Evolutionary conservation across 1,284 basidiomycete genomes (phyloP).

Genomic region (Pyrrhoderma lamaoense): DNA sequence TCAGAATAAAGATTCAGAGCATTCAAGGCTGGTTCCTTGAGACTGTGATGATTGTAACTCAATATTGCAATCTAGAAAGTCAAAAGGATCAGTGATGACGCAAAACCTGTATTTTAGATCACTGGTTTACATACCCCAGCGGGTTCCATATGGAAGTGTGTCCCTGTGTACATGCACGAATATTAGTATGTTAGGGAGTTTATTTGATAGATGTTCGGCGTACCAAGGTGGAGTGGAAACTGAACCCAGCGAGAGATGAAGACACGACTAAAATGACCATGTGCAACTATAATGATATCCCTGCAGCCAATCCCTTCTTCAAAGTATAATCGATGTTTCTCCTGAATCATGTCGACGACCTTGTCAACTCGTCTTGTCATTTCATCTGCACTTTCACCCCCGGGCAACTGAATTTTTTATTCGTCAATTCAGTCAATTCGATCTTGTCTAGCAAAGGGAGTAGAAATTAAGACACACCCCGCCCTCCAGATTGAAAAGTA

Average conservation of each 20-base stretch:
- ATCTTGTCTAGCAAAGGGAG: neutral
- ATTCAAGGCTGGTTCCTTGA: conserved; percentile 71
- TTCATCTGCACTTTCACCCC: conserved; percentile 75
- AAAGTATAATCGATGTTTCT: conserved; percentile 66
- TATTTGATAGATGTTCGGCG: conserved; percentile 10
- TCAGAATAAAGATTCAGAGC: conserved; percentile 65
- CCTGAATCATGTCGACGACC: conserved; percentile 61
- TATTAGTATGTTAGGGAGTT: neutral
- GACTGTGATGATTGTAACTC: conserved; percentile 67
- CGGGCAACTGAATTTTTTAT: conserved; percentile 57
- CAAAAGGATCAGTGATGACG: conserved; percentile 16
- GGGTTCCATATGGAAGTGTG: conserved; percentile 74
- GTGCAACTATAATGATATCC: conserved; percentile 71
- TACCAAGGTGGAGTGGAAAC: conserved; percentile 61
- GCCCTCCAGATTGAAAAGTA: conserved; percentile 80
- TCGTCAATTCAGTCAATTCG: neutral
- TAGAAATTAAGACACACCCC: conserved; percentile 30
- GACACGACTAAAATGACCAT: conserved; percentile 81
- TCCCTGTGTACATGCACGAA: conserved; percentile 38
- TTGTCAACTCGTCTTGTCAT: conserved; percentile 75
- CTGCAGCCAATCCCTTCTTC: conserved; percentile 56
- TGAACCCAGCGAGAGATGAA: conserved; percentile 78
- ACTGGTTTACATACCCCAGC: conserved; percentile 52
- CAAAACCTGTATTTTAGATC: neutral
- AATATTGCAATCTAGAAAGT: conserved; percentile 57